Evolutionary conservation across 805 yeast genomes (phyloP).

Genomic region (Nakazawaea anatomiae): DNA sequence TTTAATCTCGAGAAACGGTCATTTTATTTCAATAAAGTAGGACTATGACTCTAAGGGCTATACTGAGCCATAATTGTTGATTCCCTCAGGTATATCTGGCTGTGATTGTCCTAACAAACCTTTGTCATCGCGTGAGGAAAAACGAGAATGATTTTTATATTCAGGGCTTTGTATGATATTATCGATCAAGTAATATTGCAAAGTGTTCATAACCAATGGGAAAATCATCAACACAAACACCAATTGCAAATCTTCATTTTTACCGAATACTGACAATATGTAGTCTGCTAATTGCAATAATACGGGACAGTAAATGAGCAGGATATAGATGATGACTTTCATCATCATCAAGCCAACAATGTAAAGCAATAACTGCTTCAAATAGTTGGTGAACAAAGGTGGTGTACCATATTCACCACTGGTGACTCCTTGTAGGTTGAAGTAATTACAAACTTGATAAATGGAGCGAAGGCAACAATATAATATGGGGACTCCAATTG

Average conservation of each 20-base stretch:
- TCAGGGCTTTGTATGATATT: conserved; percentile 61
- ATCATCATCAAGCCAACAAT: conserved; percentile 51
- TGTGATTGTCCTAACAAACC: neutral
- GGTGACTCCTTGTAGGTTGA: conserved; percentile 41
- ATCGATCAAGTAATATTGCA: conserved; percentile 70
- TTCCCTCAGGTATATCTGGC: no score
- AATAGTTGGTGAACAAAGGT: conserved; percentile 55
- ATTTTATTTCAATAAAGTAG: no score
- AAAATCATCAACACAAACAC: conserved; percentile 81
- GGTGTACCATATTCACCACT: conserved; percentile 64
- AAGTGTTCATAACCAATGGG: conserved; percentile 66
- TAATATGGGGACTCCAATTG: conserved; percentile 83
- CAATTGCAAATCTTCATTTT: conserved; percentile 70
- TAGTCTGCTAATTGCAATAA: conserved; percentile 68
- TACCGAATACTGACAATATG: conserved; percentile 77
- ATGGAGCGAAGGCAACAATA: conserved; percentile 51
- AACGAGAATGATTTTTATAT: conserved; percentile 18
- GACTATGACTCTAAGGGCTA: no score
- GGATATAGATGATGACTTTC: conserved; percentile 51
- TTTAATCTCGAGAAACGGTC: no score
- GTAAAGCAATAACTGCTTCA: conserved; percentile 69
- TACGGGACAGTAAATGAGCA: conserved; percentile 57
- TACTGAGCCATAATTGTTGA: no score
- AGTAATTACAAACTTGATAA: conserved; percentile 37
- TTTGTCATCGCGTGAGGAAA: neutral